Evolutionary conservation across 208 protist species (phyloP), one percentile per base, ranked within the genome.

Genomic region (Acanthamoeba sp.): DNA sequence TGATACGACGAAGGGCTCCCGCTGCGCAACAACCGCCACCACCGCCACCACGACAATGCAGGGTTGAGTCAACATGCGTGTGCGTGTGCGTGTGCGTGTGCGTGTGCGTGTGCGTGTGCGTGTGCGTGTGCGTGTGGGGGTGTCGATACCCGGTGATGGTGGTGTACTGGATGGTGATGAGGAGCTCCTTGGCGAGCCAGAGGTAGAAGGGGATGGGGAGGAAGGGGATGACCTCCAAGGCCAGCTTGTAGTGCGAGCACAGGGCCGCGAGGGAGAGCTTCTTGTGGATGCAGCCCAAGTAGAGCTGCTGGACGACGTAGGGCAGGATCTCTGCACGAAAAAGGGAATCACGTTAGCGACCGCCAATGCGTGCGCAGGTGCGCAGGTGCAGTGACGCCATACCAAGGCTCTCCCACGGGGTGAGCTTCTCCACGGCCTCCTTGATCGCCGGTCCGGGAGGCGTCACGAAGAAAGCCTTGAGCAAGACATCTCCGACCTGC

Each of bases 131-230:
- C 32, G 27, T 69, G 62, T 12, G 3, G 4, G 4, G 4, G 45
- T 14, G 45, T 20, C 45, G 10, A 14, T 73, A 73, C 64, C 64
- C 71, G 22, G 71, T 48, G 32, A 80, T 48, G 32, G 32, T 50
- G 22, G 71, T 80, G 34, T 80, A 20, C 16, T 80, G 71, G 24
- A 80, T 48, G 71, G n/a, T 80, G 38, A 80, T 5, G 16, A 80
- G 71, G 20, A 80, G 71, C 71, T 80, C 71, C 34, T 42, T 80
- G 36, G 71, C 32, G 71, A 80, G 71, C 71, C 71, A 80, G 12
- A n/a, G 32, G 38, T 45, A 80, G 71, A 80, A 36, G 14, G 71
- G 71, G 38, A 80, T 34, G 38, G 34, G 38, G 3, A 34, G 12
- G 38, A 38, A 45, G 22, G 71, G 71, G 36, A 80, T 80, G 32